These are phyloP conservation scores for Physcomitrium patens DNA, from an alignment of 225 moss, liverwort and hornwort species.

Conservation along the genomic window DNA sequence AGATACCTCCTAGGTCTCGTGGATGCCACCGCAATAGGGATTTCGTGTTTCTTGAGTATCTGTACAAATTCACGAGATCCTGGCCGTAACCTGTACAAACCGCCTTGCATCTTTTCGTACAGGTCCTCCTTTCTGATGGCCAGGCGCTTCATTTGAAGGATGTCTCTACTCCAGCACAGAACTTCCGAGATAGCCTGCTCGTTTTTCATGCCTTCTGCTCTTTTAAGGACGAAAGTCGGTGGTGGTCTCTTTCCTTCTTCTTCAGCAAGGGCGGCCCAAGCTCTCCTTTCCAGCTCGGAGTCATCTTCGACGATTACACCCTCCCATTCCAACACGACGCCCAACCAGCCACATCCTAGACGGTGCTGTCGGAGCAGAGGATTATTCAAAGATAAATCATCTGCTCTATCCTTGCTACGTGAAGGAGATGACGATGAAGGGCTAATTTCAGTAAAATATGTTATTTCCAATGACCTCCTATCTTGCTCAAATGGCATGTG, in stretches of 20 bases:
- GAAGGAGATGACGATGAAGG: constrained; percentile 31
- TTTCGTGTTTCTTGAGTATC: constrained; percentile 72
- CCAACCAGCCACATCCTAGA: constrained; percentile 95
- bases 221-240: constrained; percentile 75
- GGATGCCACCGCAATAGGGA: constrained; percentile 85
- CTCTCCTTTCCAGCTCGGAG: constrained; percentile 79
- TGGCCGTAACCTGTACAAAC: constrained; percentile 78
- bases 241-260: constrained; percentile 91
- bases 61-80: constrained; percentile 91
- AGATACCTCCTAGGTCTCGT: constrained; percentile 85
- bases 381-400: constrained; percentile 81
- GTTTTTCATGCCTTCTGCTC: constrained; percentile 97
- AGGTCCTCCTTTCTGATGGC: constrained; percentile 89
- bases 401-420: constrained; percentile 64
- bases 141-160: constrained; percentile 72
- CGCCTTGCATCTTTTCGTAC: constrained; percentile 96
- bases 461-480: constrained; percentile 67
- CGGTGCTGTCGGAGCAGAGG: constrained; percentile 87
- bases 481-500: constrained; percentile 70
- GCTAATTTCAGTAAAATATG: constrained; percentile 57
- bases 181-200: constrained; percentile 94
- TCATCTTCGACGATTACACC: constrained; percentile 97
- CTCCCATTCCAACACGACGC: constrained; percentile 93
- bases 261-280: constrained; percentile 91
- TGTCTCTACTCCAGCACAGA: constrained; percentile 91